Base-by-base conservation (phyloP, 768 basidiomycete genomes). In the Leccinum disarticulatum region DNA sequence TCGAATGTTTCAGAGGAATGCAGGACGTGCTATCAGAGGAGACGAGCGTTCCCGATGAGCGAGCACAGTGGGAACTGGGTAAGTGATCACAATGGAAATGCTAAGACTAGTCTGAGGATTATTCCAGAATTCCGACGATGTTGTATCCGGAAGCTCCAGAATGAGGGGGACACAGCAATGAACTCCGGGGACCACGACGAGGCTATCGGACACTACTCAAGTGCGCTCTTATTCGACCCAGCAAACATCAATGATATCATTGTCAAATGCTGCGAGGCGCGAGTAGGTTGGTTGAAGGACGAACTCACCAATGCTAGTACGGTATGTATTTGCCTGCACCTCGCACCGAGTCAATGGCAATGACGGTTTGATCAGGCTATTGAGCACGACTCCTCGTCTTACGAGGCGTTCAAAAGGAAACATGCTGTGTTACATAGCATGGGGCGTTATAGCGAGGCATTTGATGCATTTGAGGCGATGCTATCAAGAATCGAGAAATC, bases 401-500 rank as follows among this genome's bases (percentile, higher is more conserved):
- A 51, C 15, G n/a, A 7, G 15, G 64, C 52, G 4, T 65, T 61
- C 51, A 30, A 65, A 33, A 25, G 7, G 22, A 53, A 19, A n/a
- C 55, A 65, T 49, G 35, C 51, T 30, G 49, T 27, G 15, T 30
- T 50, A 7, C 15, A 30, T 17, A 27, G 27, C 5, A 50, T 27
- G 15, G 27, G 27, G 15, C 27, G 28, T 50, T 15, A 50, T 8
- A 50, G 11, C 3, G 49, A 50, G 8, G 49, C 49, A 17, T 50
- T 50, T 13, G 27, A 14, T 15, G 7, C 49, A n/a, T 50, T 30
- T 3, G 14, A 50, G 49, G 28, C 22, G 7, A 50, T 50, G 49
- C 27, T 50, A 4, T 50, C 49, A 17, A 50, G 27, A 9, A 19
- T 50, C 0, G 27, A 50, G 9, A 35, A 35, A 14, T 35, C 35